Conservation (phyloP, 2,329 filamentous ascomycete genomes). For the Stagonosporopsis vannaccii region DNA sequence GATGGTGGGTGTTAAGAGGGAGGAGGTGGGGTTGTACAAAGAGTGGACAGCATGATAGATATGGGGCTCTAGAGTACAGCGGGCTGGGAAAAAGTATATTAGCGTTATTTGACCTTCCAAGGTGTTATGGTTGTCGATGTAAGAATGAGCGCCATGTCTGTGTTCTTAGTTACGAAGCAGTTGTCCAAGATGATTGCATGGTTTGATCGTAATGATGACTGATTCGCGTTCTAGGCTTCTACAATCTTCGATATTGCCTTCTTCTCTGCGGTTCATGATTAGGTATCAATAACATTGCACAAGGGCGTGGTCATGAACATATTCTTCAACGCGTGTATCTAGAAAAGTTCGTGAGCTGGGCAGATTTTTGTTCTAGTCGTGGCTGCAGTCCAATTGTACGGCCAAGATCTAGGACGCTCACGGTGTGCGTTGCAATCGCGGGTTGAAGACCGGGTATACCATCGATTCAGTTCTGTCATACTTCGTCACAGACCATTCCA, state of each 20-base stretch:
- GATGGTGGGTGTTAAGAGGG: slow-evolving; percentile 67
- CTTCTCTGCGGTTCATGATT: not conserved
- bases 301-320: not conserved
- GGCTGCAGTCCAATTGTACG: not conserved
- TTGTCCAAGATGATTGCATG: too few relatives aligned
- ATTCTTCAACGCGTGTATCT: not conserved
- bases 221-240: not conserved
- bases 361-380: not conserved
- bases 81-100: not conserved
- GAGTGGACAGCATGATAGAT: slow-evolving; percentile 44
- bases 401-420: not conserved
- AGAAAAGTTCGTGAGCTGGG: not conserved
- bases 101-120: not conserved
- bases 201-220: too few relatives aligned
- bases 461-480: slow-evolving; percentile 22
- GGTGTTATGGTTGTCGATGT: not conserved
- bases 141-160: too few relatives aligned
- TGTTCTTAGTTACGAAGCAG: too few relatives aligned
- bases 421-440: not conserved
- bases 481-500: slow-evolving; percentile 26
- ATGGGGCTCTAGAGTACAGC: not conserved
- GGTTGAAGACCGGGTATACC: slow-evolving; percentile 16
- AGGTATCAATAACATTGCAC: not conserved
- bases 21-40: slow-evolving; percentile 51
- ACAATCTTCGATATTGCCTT: not conserved